phyloP scores from a whole-genome alignment of 192 early-diverging fungal genomes.

The Backusella morwellensis region DNA sequence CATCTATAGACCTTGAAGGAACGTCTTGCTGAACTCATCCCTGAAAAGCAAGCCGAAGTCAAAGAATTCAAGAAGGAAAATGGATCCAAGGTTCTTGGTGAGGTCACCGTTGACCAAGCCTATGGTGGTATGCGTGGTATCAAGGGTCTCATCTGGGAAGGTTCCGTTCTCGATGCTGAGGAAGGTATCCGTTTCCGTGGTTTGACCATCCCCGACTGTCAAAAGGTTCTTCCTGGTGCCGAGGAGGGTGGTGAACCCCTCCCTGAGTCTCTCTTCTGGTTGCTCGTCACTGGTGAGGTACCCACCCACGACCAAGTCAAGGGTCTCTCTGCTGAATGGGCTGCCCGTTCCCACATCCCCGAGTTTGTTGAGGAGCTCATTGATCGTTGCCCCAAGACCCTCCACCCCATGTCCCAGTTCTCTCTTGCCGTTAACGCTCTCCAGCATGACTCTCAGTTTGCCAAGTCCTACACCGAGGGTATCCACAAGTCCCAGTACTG shows the following conservation, averaged over 20 bases:
- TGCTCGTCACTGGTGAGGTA: conserved; percentile 95
- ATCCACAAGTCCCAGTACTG: conserved; percentile 96
- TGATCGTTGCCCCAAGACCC: conserved; percentile 96
- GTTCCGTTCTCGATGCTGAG: conserved; percentile 94
- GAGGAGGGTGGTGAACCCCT: conserved; percentile 87
- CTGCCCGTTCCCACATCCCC: conserved; percentile 89
- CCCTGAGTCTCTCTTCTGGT: conserved; percentile 98
- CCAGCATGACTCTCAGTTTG: conserved; percentile 94
- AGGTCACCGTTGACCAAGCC: conserved; percentile 95
- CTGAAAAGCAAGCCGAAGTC: conserved; percentile 92
- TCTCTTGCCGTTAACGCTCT: conserved; percentile 95
- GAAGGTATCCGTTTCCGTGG: conserved; percentile 99
- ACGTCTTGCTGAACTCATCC: conserved; percentile 90
- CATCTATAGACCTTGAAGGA: conserved; percentile 81
- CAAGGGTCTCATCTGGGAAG: conserved; percentile 99
- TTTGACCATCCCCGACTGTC: conserved; percentile 94
- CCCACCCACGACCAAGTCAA: conserved; percentile 91
- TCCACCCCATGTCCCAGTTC: conserved; percentile 99
- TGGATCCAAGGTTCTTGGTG: conserved; percentile 86
- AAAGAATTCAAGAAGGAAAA: conserved; percentile 91
- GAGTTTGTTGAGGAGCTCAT: conserved; percentile 94
- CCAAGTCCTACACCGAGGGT: conserved; percentile 93
- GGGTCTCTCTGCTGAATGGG: conserved; percentile 92
- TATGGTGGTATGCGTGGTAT: conserved; percentile 99
- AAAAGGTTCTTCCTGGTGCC: conserved; percentile 85